Evolutionary conservation across 2,329 filamentous ascomycete genomes (phyloP).

Genomic region (Ascochyta rabiei): DNA sequence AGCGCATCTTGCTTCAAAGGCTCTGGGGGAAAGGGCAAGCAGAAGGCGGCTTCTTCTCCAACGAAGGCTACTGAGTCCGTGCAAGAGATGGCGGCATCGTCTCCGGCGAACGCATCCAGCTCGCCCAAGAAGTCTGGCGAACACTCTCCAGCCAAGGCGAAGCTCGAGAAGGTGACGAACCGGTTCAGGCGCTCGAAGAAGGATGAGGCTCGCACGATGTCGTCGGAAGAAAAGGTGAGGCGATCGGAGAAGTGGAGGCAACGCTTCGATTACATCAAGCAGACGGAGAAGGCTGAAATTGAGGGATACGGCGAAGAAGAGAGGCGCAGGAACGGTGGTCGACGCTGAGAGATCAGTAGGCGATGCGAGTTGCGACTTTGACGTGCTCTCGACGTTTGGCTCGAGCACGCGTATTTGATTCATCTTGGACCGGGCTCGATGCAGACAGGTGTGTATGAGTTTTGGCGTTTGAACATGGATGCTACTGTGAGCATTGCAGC

Average conservation of each 20-base stretch:
- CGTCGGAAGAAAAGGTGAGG: constrained; percentile 45
- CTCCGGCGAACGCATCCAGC: constrained; percentile 31
- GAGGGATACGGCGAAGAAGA: constrained; percentile 24
- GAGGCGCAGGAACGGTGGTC: constrained; percentile 9
- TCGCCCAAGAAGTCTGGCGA: constrained; percentile 47
- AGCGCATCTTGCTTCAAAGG: constrained; percentile 42
- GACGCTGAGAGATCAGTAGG: not conserved
- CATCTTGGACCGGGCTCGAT: not conserved
- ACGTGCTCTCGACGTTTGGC: not conserved
- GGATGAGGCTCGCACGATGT: constrained; percentile 45
- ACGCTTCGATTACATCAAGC: constrained; percentile 44
- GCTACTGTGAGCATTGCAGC: not conserved
- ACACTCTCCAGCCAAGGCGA: constrained; percentile 53
- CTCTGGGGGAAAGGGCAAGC: constrained; percentile 39
- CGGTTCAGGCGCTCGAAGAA: constrained; percentile 50
- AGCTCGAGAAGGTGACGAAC: constrained; percentile 55
- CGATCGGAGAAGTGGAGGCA: constrained; percentile 46
- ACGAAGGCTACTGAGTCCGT: constrained; percentile 22
- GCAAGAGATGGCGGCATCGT: constrained; percentile 25
- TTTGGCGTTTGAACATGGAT: not conserved
- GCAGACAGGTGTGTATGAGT: not conserved
- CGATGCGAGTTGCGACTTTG: not conserved
- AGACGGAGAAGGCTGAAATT: constrained; percentile 36
- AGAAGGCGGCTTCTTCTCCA: constrained; percentile 36
- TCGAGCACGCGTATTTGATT: not conserved